A percentile compares a stretch with the other conserved stretches of the same genome.
phyloP scores from a whole-genome alignment of 228 moss, liverwort and hornwort genomes.

The Sphagnum magellanicum region DNA sequence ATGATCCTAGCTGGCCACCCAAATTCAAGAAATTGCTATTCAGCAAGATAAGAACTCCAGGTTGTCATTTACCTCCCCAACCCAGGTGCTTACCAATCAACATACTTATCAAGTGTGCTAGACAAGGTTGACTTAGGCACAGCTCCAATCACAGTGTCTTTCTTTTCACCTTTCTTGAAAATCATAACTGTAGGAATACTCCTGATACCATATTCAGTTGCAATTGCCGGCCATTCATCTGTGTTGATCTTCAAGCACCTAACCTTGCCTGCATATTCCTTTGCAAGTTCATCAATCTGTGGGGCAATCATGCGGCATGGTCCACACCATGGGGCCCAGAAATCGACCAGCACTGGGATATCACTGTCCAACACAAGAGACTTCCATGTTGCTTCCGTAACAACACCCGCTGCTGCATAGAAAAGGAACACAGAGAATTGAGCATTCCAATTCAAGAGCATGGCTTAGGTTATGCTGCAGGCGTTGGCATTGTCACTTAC shows the following conservation, averaged over 20 bases:
- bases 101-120: slow-evolving; percentile 56
- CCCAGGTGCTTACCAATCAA: slow-evolving; percentile 47
- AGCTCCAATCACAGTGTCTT: slow-evolving; percentile 76
- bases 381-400: slow-evolving; percentile 50
- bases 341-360: slow-evolving; percentile 76
- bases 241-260: slow-evolving; percentile 92
- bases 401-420: slow-evolving; percentile 49
- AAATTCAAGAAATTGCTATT: too few species aligned
- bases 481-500: neutral
- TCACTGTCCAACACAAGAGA: slow-evolving; percentile 46
- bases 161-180: slow-evolving; percentile 69
- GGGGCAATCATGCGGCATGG: slow-evolving; percentile 99
- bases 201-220: slow-evolving; percentile 92
- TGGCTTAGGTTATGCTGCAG: neutral
- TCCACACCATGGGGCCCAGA: slow-evolving; percentile 99
- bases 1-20: too few species aligned
- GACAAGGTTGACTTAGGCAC: slow-evolving; percentile 71
- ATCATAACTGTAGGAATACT: slow-evolving; percentile 98
- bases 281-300: slow-evolving; percentile 78
- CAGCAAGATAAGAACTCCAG: too few species aligned
- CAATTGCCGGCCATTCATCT: slow-evolving; percentile 74
- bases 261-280: slow-evolving; percentile 65
- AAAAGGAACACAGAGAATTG: slow-evolving; percentile 13
- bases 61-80: too few species aligned
- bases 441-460: neutral